Evolutionary conservation across 805 yeast species (phyloP).

Genomic region (Candida golubevii): DNA sequence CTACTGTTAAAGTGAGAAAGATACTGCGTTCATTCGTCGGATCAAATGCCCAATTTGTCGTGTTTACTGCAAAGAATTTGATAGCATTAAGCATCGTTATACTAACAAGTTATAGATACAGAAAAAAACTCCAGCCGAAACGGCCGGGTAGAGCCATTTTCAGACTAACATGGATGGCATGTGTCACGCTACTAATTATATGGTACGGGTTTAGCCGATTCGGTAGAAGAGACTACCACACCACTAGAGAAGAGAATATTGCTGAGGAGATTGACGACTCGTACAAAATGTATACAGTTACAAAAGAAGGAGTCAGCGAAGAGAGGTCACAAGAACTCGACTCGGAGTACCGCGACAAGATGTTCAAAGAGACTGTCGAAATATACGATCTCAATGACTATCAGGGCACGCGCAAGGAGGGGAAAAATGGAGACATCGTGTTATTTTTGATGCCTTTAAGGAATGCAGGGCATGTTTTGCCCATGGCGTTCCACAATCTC

Average conservation of each 20-base stretch:
- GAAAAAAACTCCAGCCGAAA: slow-evolving; percentile 10
- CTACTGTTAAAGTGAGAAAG: too few species aligned
- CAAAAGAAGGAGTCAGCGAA: slow-evolving; percentile 28
- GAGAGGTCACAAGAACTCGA: slow-evolving; percentile 6
- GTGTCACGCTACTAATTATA: slow-evolving; percentile 11
- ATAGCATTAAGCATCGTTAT: too few species aligned
- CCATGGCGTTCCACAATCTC: slow-evolving; percentile 78
- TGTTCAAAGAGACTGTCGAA: slow-evolving; percentile 48
- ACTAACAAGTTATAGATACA: slow-evolving; percentile 3
- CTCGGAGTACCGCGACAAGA: slow-evolving; percentile 22
- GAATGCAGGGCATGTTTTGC: slow-evolving; percentile 72
- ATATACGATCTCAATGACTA: slow-evolving; percentile 58
- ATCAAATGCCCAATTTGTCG: too few species aligned
- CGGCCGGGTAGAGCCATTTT: slow-evolving; percentile 10
- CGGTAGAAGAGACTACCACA: background rate
- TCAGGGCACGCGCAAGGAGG: slow-evolving; percentile 36
- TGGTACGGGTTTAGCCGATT: slow-evolving; percentile 5
- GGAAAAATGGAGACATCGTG: slow-evolving; percentile 51
- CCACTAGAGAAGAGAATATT: background rate
- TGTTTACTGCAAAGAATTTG: too few species aligned
- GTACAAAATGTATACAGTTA: slow-evolving; percentile 25
- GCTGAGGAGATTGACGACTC: slow-evolving; percentile 4
- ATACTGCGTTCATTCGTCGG: too few species aligned
- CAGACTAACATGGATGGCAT: slow-evolving; percentile 5
- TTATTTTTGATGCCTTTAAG: slow-evolving; percentile 71